These are phyloP conservation scores for Claviceps spartinae DNA, from an alignment of 2,329 filamentous ascomycete genomes.

Conservation along the genomic window DNA sequence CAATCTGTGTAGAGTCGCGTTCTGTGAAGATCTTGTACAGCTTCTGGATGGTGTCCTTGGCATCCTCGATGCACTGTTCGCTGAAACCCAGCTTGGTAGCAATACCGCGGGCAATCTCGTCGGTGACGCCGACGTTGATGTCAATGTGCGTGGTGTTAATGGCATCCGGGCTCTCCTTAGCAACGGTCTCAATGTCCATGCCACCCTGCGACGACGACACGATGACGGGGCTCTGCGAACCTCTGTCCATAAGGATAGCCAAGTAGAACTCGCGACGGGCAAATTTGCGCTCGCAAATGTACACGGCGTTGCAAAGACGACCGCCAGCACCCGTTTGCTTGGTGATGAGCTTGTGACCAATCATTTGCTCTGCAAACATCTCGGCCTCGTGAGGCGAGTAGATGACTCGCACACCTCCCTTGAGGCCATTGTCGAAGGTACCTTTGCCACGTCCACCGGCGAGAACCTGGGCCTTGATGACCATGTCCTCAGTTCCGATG, in stretches of 20 bases:
- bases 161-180: constrained; percentile 92
- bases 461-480: constrained; percentile 98
- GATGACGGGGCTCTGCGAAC: constrained; percentile 81
- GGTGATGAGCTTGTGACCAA: constrained; percentile 97
- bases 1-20: constrained; percentile 96
- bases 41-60: constrained; percentile 94
- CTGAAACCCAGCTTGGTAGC: constrained; percentile 91
- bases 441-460: constrained; percentile 97
- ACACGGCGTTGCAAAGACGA: constrained; percentile 91
- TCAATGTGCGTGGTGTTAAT: constrained; percentile 90
- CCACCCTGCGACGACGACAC: constrained; percentile 96
- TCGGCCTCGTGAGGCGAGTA: constrained; percentile 94
- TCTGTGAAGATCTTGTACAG: constrained; percentile 98
- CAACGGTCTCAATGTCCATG: constrained; percentile 98
- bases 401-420: constrained; percentile 96
- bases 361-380: constrained; percentile 99
- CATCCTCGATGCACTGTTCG: constrained; percentile 91
- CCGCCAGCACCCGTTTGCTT: constrained; percentile 95
- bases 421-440: constrained; percentile 93
- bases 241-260: constrained; percentile 95
- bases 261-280: constrained; percentile 98
- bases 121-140: constrained; percentile 89
- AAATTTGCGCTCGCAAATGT: constrained; percentile 99
- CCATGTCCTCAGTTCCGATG: constrained; percentile 91
- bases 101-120: constrained; percentile 84